Percentiles rank a stretch among this genome's conserved stretches.
Conservation (phyloP, 2,329 filamentous ascomycete species). For the Sarocladium brachiariae region DNA sequence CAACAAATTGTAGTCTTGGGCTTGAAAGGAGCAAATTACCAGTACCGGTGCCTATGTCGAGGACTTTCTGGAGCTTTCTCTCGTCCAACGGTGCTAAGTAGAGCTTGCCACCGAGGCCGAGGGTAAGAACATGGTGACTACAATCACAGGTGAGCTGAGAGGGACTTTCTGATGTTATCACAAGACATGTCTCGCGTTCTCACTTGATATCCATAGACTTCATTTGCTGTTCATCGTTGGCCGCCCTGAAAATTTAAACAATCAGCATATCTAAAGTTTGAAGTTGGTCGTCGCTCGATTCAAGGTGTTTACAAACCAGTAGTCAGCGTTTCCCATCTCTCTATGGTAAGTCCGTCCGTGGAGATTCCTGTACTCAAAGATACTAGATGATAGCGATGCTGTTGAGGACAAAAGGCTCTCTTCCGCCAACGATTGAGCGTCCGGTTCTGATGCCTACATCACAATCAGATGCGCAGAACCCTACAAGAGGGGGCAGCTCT, state of each 20-base stretch:
- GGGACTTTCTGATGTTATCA: too few species aligned
- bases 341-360: conserved; percentile 25
- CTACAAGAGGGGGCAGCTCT: neutral
- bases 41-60: conserved; percentile 47
- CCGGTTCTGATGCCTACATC: neutral
- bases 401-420: conserved; percentile 15
- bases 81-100: conserved; percentile 11
- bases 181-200: conserved; percentile 4
- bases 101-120: conserved; percentile 16
- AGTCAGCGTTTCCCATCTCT: conserved; percentile 19
- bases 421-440: neutral
- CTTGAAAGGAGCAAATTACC: neutral
- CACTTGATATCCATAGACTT: conserved; percentile 25
- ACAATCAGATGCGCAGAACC: neutral
- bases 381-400: conserved; percentile 23
- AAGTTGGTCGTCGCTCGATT: neutral
- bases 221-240: conserved; percentile 24
- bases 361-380: conserved; percentile 23
- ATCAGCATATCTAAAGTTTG: neutral
- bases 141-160: too few species aligned
- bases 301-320: too few species aligned
- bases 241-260: conserved; percentile 12
- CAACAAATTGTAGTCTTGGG: neutral
- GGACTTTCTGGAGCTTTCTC: conserved; percentile 8
- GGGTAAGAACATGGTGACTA: conserved; percentile 18